Percentiles rank a stretch among this genome's conserved stretches.
Evolutionary conservation across 148 eudicot genomes (phyloP).

Genomic region (Cornus suecica): DNA sequence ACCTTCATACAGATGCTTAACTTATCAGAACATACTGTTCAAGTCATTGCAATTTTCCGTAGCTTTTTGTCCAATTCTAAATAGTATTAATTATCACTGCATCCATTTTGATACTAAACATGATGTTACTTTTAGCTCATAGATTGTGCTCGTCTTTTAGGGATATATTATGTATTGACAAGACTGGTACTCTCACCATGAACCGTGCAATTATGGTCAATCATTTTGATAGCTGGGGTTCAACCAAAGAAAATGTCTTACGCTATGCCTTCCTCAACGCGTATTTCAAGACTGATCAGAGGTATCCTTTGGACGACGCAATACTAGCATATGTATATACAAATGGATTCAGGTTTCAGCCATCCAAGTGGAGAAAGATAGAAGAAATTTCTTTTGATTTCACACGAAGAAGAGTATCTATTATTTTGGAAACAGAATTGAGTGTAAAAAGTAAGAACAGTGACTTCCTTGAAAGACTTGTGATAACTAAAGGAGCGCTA

Average conservation of each 20-base stretch:
- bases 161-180: slow-evolving; percentile 53
- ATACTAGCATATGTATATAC: slow-evolving; percentile 42
- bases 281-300: slow-evolving; percentile 43
- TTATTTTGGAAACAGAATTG: slow-evolving; percentile 34
- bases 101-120: too few species aligned
- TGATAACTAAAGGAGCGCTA: slow-evolving; percentile 49
- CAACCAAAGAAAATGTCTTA: slow-evolving; percentile 34
- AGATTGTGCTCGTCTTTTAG: slow-evolving; percentile 14
- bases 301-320: slow-evolving; percentile 49
- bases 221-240: slow-evolving; percentile 37
- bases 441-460: slow-evolving; percentile 12
- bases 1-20: background rate
- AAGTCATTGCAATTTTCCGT: background rate
- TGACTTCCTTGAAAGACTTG: slow-evolving; percentile 17
- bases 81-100: too few species aligned
- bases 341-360: slow-evolving; percentile 39
- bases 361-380: slow-evolving; percentile 41
- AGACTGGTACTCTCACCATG: slow-evolving; percentile 54
- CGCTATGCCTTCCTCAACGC: slow-evolving; percentile 45
- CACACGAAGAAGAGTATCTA: slow-evolving; percentile 39
- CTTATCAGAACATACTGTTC: background rate
- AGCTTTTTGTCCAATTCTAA: background rate
- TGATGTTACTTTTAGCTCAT: background rate
- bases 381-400: slow-evolving; percentile 48
- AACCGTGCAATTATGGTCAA: slow-evolving; percentile 39